Evolutionary conservation across 495 filamentous ascomycete species (phyloP), one percentile per base, ranked within the genome.

Genomic region (Hapsidospora chrysogenum): DNA sequence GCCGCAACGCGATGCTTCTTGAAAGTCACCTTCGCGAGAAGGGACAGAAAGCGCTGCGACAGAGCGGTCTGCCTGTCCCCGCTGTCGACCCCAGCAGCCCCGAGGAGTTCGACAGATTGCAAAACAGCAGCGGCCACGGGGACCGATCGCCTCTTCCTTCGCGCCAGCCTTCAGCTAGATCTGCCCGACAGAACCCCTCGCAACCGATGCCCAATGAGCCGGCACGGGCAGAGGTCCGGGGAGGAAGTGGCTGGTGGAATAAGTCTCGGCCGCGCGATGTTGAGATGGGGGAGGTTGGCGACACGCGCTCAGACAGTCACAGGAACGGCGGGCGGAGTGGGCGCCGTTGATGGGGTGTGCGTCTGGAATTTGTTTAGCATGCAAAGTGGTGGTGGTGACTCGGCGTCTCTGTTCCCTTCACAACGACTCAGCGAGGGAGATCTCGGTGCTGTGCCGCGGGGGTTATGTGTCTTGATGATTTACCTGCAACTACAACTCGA

Each of bases 1-100:
- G 80, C 2, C 63, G 72, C 40, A 92, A 85, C 46, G 80, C 79
- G 3, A 60, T 77, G 29, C 47, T 79, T 7, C 64, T 92, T n/a
- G 80, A 92, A 45, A 64, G 70, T 19, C 65, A 77, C 42, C 57
- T 92, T 32, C 64, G 71, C 8, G 53, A 74, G 35, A 72, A 76
- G 43, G 72, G 63, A 6, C 46, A 55, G 25, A 61, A 61, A 41
- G 57, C 64, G 37, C 47, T 56, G 14, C 52, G 52, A 22, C 32
- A 39, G 13, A 56, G 46, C 32, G 43, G 48, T 8, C 40, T 41
- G 15, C 50, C 48, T 17, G 35, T 56, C 17, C 53, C 53, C 2
- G 45, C 47, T 8, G 34, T 43, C 13, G 60, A 63, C 43, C 55
- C 60, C n/a, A 60, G 51, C 40, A 50, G 59, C 41, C 48, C 60